A percentile compares a stretch with the other conserved stretches of the same genome.
Evolutionary conservation across 192 early-diverging fungal genomes (phyloP).

Genomic region (Coemansia sp.): DNA sequence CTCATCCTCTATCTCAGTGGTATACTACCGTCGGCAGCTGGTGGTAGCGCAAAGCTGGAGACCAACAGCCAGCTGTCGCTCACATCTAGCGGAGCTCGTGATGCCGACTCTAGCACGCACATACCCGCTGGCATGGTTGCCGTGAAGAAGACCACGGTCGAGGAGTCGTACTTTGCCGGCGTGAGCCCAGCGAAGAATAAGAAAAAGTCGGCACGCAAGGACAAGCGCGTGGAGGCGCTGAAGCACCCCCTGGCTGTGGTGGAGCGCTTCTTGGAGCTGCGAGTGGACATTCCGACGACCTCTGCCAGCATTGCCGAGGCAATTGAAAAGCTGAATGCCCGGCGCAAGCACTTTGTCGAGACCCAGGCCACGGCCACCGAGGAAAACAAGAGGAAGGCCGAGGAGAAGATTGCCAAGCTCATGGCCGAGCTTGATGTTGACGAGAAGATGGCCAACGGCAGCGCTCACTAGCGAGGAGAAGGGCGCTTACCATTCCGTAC

Average conservation of each 20-base stretch:
- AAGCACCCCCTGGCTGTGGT: constrained; percentile 75
- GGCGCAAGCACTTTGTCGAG: constrained; percentile 69
- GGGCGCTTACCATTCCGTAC: neutral
- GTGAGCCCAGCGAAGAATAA: constrained; percentile 55
- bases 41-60: constrained; percentile 11
- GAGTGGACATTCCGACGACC: constrained; percentile 77
- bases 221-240: constrained; percentile 56
- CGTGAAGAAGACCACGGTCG: constrained; percentile 68
- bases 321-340: constrained; percentile 68
- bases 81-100: constrained; percentile 51
- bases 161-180: constrained; percentile 75
- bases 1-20: constrained; percentile 72
- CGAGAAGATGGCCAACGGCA: constrained; percentile 39
- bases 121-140: constrained; percentile 78
- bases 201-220: constrained; percentile 64
- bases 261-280: constrained; percentile 75
- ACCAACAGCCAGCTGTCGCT: constrained; percentile 35
- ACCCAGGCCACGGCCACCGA: constrained; percentile 75
- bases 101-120: constrained; percentile 58
- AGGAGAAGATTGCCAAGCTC: constrained; percentile 78
- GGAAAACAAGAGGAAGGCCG: constrained; percentile 85
- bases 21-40: constrained; percentile 21
- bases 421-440: constrained; percentile 56
- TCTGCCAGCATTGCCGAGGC: constrained; percentile 65
- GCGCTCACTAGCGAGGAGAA: neutral